Evolutionary conservation across 169 alveolate species (phyloP), one percentile per base, ranked within the genome.

Genomic region (Amoebophrya sp.): DNA sequence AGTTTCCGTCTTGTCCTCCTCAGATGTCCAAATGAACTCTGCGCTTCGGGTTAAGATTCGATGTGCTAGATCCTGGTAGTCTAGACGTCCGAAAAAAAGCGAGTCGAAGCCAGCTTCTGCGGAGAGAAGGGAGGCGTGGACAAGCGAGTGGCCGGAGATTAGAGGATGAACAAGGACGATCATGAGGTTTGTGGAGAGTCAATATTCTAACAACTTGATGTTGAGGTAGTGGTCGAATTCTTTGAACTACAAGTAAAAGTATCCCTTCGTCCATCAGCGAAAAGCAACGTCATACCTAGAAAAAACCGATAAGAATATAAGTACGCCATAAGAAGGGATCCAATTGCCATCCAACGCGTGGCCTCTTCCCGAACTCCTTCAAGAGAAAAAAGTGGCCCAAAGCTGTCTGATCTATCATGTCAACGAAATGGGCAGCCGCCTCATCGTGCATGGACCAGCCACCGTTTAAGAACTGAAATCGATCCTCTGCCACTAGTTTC

Each of bases 371-470:
- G 93, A 93, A 95, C 36, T 93, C 90, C 38, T 78, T 38, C 41
- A 40, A 1, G 40, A 93, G 92, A 91, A 93, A 93, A 53, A 41
- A 38, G 93, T 93, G 94, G 33, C 94, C 94, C 83, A 90, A 23
- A 39, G 93, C 53, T 41, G 92, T 90, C 78, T 93, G 94, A 40
- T 93, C 93, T 76, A 93, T 90, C 94, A 93, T 93, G 90, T 92
- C 94, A 54, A 95, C 92, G 93, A 94, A 95, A 90, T 94, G 95
- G 0, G 97, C 93, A 29, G 96, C 94, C 0, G 98, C 97, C 94
- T 97, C 99, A 92, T 97, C 99, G 93, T 96, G 95, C 94, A 94
- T 94, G 24, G 95, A 95, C 96, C 96, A 96, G 12, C 98, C 98
- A 0, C 98, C 99, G 36, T 96, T 96, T 53, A 95, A 96, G 93